Evolutionary conservation across 2,329 filamentous ascomycete species (phyloP).

Genomic region (Corynespora cassiicola): DNA sequence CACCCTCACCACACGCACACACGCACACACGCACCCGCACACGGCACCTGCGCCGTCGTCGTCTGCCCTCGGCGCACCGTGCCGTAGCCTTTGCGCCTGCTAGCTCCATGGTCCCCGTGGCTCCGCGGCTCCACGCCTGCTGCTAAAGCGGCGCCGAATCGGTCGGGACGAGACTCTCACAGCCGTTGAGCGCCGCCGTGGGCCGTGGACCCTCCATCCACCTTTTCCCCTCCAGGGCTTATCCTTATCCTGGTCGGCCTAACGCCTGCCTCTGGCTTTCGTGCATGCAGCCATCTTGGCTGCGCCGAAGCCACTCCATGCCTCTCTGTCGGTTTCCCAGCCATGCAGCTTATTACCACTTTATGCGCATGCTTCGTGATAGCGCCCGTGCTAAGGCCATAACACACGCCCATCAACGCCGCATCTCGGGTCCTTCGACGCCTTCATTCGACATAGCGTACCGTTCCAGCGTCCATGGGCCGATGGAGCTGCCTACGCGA

Average conservation of each 20-base stretch:
- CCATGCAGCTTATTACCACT: constrained; percentile 33
- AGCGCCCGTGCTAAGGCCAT: constrained; percentile 24
- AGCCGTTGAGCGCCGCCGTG: constrained; percentile 34
- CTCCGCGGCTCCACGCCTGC: no score
- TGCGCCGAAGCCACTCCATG: constrained; percentile 29
- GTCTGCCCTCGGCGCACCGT: no score
- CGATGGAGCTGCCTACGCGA: constrained; percentile 16
- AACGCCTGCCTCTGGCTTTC: constrained; percentile 34
- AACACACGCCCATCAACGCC: constrained; percentile 19
- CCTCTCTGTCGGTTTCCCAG: constrained; percentile 32
- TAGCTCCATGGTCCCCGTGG: no score
- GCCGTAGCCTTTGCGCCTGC: no score
- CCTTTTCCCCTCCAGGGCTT: constrained; percentile 11
- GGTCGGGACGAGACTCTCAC: constrained; percentile 32
- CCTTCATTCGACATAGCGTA: constrained; percentile 22
- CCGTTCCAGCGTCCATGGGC: constrained; percentile 17
- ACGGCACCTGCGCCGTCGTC: no score
- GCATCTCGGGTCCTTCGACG: constrained; percentile 26
- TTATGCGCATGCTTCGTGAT: constrained; percentile 32
- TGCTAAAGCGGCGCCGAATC: constrained; percentile 33
- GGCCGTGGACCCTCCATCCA: no score
- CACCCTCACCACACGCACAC: no score
- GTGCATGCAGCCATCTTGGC: constrained; percentile 38
- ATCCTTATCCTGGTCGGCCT: constrained; percentile 33
- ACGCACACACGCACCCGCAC: no score